A percentile compares a stretch with the other conserved stretches of the same genome.
These are phyloP conservation scores for Fusarium liriodendri DNA, from an alignment of 2,329 filamentous ascomycete genomes.

Conservation along the genomic window DNA sequence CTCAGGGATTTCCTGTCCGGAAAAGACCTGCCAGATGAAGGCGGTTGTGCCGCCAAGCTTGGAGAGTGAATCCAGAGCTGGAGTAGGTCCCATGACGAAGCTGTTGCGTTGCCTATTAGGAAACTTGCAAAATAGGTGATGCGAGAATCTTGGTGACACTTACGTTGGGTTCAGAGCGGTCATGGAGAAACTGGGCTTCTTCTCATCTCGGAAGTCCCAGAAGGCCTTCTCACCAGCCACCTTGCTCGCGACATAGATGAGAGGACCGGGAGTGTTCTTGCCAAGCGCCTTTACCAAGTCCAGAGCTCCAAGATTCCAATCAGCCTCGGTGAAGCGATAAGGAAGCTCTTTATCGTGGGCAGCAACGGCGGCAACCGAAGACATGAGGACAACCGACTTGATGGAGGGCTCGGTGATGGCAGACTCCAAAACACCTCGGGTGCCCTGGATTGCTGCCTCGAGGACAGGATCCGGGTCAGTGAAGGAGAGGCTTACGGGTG, in stretches of 20 bases:
- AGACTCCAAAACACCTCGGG: slow-evolving; percentile 32
- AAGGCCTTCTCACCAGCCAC: slow-evolving; percentile 37
- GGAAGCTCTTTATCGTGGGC: slow-evolving; percentile 7
- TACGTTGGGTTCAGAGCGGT: slow-evolving; percentile 40
- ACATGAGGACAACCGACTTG: slow-evolving; percentile 42
- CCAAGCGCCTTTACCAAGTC: slow-evolving; percentile 32
- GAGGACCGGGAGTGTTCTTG: slow-evolving; percentile 23
- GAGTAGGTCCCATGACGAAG: slow-evolving; percentile 41
- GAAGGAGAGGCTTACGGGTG: slow-evolving; percentile 33
- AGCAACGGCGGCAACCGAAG: slow-evolving; percentile 35
- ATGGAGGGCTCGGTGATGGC: slow-evolving; percentile 34
- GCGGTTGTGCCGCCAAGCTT: slow-evolving; percentile 35
- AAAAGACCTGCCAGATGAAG: slow-evolving; percentile 39
- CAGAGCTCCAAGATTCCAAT: slow-evolving; percentile 38
- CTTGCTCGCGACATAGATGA: slow-evolving; percentile 41
- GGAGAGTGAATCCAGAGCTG: slow-evolving; percentile 27
- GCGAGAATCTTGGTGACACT: not conserved
- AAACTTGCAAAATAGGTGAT: not conserved
- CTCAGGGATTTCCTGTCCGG: slow-evolving; percentile 37
- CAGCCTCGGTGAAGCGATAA: slow-evolving; percentile 34
- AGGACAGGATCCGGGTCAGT: slow-evolving; percentile 37
- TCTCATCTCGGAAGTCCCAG: slow-evolving; percentile 38
- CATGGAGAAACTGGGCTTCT: slow-evolving; percentile 34
- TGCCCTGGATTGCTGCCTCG: slow-evolving; percentile 33
- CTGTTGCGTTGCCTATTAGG: slow-evolving; percentile 10